Conservation (phyloP, 305 asterid genomes). For the Fraxinus latifolia region DNA sequence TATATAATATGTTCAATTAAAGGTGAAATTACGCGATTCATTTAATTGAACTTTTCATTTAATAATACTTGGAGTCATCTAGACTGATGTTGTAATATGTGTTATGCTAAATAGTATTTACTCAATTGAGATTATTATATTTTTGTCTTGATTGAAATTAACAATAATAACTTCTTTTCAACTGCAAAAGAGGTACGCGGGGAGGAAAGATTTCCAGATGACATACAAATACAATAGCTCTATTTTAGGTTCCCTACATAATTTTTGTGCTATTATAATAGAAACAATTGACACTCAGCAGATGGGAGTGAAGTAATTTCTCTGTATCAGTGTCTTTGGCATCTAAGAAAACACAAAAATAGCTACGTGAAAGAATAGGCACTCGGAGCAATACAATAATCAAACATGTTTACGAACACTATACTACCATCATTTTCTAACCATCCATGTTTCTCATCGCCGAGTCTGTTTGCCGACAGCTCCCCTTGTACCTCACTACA, state of each 20-base stretch:
- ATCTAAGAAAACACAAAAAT: neutral
- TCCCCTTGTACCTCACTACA: neutral
- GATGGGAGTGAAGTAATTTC: neutral
- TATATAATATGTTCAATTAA: neutral
- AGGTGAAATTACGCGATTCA: neutral
- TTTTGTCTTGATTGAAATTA: neutral
- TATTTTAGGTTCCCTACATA: neutral
- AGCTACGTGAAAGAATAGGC: neutral
- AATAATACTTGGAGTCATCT: neutral
- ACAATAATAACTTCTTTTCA: neutral
- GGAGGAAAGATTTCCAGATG: neutral
- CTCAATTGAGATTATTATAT: neutral
- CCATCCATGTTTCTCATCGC: slow-evolving; percentile 1
- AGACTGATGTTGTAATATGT: neutral
- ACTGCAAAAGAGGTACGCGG: neutral
- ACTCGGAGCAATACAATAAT: neutral
- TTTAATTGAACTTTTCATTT: neutral
- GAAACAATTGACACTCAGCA: neutral
- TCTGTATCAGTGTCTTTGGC: neutral
- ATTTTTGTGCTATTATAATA: neutral
- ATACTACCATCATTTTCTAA: neutral
- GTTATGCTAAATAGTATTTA: neutral
- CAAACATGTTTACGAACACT: neutral
- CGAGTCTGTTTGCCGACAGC: neutral
- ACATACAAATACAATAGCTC: neutral